These are phyloP conservation scores for Xylaria intraflava DNA, from an alignment of 495 filamentous ascomycete genomes.

Conservation along the genomic window DNA sequence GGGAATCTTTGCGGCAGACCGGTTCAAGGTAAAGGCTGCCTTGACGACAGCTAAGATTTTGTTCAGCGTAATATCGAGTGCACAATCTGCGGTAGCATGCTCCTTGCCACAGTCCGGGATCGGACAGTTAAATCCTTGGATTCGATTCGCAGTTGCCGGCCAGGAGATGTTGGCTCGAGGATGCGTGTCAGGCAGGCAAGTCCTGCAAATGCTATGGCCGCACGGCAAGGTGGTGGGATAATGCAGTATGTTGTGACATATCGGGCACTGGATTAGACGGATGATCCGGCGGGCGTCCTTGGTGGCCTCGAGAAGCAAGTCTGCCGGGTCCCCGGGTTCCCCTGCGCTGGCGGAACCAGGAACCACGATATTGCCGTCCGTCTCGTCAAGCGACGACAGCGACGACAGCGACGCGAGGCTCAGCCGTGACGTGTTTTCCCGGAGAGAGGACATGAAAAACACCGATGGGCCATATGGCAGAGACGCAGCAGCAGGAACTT, in stretches of 20 bases:
- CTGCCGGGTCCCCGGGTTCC: slow-evolving; percentile 10
- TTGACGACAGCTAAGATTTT: slow-evolving; percentile 54
- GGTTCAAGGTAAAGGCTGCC: slow-evolving; percentile 34
- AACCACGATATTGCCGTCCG: slow-evolving; percentile 5
- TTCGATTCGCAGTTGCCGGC: slow-evolving; percentile 55
- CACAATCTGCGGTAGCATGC: slow-evolving; percentile 72
- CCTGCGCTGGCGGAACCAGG: slow-evolving; percentile 8
- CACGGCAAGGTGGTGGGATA: slow-evolving; percentile 75
- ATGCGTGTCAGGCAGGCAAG: slow-evolving; percentile 62
- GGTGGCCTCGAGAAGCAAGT: slow-evolving; percentile 14
- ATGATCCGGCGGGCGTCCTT: slow-evolving; percentile 48
- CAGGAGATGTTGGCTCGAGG: slow-evolving; percentile 64
- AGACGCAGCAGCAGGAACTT: too few relatives aligned
- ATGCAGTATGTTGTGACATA: slow-evolving; percentile 62
- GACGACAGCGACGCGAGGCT: slow-evolving; percentile 15
- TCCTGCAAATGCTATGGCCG: slow-evolving; percentile 68
- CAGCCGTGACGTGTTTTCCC: slow-evolving; percentile 7
- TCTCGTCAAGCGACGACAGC: slow-evolving; percentile 9
- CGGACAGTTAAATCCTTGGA: slow-evolving; percentile 66
- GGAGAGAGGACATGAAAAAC: slow-evolving; percentile 24
- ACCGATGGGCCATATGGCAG: neutral
- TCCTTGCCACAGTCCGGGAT: slow-evolving; percentile 58
- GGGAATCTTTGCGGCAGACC: slow-evolving; percentile 18
- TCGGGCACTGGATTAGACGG: slow-evolving; percentile 64
- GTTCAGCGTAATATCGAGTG: slow-evolving; percentile 64